Conservation (phyloP, 2,329 filamentous ascomycete genomes). For the Colletotrichum limetticola region DNA sequence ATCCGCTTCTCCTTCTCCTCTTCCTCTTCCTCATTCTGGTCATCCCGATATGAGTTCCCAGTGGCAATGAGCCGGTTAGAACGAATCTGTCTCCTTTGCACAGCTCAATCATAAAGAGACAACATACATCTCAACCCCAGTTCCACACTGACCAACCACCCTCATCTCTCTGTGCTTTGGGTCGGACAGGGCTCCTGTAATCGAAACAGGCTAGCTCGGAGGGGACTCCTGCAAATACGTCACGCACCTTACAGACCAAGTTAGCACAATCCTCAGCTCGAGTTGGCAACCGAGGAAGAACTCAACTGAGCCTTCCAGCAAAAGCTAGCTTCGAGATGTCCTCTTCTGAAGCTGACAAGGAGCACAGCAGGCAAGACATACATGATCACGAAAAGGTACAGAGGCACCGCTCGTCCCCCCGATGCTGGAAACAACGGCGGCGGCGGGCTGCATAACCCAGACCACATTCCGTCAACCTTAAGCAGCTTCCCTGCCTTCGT, state of each 20-base stretch:
- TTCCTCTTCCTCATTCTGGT: not conserved
- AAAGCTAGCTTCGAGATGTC: not conserved
- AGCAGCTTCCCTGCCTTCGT: not conserved
- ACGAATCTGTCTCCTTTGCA: not conserved
- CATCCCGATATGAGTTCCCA: not conserved
- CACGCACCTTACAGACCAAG: constrained; percentile 24
- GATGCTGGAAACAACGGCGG: constrained; percentile 15
- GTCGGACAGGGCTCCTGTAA: constrained; percentile 10
- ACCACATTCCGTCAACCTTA: constrained; percentile 18
- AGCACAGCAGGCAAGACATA: not conserved
- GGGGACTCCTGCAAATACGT: constrained; percentile 23
- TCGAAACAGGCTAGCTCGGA: constrained; percentile 30
- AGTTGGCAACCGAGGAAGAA: not conserved
- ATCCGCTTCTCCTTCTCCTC: not conserved
- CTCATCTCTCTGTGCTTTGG: not conserved
- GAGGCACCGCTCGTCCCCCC: not conserved
- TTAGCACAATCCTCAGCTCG: not conserved
- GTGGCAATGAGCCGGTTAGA: rapidly evolving
- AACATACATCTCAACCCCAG: not conserved
- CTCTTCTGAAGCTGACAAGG: not conserved
- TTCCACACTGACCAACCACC: not conserved
- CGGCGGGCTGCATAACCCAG: constrained; percentile 15
- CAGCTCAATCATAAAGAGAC: not conserved
- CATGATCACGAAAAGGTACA: not conserved
- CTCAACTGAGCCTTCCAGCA: not conserved